Evolutionary conservation across 2,329 filamentous ascomycete species (phyloP), one percentile per base, ranked within the genome.

Genomic region (Arachnomyces sp.): DNA sequence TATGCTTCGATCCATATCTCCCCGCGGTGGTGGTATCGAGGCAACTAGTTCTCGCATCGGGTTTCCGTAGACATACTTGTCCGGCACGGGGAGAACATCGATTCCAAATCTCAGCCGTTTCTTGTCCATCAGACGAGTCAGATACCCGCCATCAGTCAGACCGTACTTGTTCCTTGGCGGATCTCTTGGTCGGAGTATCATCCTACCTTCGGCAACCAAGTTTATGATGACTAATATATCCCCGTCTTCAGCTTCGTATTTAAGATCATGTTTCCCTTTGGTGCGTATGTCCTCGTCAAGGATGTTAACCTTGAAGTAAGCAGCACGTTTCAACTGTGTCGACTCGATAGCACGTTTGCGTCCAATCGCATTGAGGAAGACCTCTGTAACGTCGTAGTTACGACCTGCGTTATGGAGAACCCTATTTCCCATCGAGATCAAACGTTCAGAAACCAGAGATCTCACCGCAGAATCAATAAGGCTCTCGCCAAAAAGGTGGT

Each of bases 91-190:
- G 7, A 45, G 45, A 11, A 71, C 47, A 13, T 70, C 59, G 11
- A 72, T 48, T 1, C 56, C 47, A 43, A 72, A 73, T 9, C 58
- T 57, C 12, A 73, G 52, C 13, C 59, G 56, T 4, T 47, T 48
- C 44, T 66, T 69, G 44, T 73, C 65, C 51, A 73, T 66, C 29
- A 61, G 53, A 11, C 67, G 55, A 1, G 68, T 71, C 32, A 67
- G 53, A 39, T 74, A 74, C 8, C 63, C 63, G 7, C 63, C 61
- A 7, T 69, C 64, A 7, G 63, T 66, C 3, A 72, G 55, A 7
- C 71, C 70, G 44, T 64, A 72, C 44, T 65, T 65, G 34, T 66
- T 59, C 12, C 57, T 53, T 3, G 69, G 68, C 1, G 63, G 56
- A 38, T 69, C 59, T 2, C 52, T 51, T 3, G 67, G 63, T 9